Base-by-base conservation (phyloP, 2,329 filamentous ascomycete genomes). In the Monosporascus sp. region DNA sequence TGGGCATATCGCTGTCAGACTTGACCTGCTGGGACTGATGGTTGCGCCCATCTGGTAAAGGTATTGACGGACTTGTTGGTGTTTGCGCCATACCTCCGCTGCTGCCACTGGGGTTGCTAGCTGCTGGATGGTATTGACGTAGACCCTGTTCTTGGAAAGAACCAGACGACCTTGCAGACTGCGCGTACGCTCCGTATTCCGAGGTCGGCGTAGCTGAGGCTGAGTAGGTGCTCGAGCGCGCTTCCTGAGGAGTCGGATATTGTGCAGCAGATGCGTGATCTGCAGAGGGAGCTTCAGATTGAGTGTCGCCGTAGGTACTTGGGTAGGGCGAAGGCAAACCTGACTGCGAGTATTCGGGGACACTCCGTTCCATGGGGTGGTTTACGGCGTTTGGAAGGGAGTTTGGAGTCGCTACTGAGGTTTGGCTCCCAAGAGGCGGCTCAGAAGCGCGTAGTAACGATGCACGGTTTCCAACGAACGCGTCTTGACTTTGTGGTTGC, bases 1-100 rank as follows among this genome's bases (percentile, higher is more conserved):
- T 92, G 87, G 90, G 90, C 80, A 95, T 85, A 85, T 90, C 87
- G 83, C 82, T 83, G 90, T 96, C 89, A 96, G 92, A 95, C 76
- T 90, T 92, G 77, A 86, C 82, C 81, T 84, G 80, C 72, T 82
- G 79, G 77, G 83, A 81, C 78, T 86, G 86, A 86, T 88, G 84
- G 82, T 80, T 86, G 77, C 81, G 79, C 70, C 74, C 88, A 90
- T 91, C 88, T 82, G 85, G 82, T 79, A 89, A 79, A 85, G 88
- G 82, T 81, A 90, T 83, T 77, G 90, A 96, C 91, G 90, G 89
- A 96, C 92, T 96, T 88, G 90, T 90, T 87, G 90, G 76, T 77
- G 80, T 84, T 90, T 96, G 91, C 84, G 92, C 90, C 92, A 97
- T 97, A 86, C 86, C 88, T 85, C 84, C 88, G 75, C 73, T 76